Conservation (phyloP, 2,329 filamentous ascomycete genomes). For the Xylaria sp. region DNA sequence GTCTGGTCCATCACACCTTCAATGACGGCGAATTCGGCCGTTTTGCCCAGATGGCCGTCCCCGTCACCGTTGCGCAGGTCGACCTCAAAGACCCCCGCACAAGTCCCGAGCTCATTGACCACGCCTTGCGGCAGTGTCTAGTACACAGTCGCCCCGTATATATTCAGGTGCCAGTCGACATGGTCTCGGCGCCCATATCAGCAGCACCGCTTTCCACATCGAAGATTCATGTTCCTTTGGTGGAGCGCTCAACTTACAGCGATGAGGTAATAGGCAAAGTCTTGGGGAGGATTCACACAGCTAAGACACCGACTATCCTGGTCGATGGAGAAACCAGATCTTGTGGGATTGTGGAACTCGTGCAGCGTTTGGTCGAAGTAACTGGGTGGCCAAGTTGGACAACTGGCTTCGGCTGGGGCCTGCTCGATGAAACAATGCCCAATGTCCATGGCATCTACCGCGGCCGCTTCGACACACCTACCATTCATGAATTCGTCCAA, state of each 20-base stretch:
- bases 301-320: conserved; percentile 56
- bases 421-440: conserved; percentile 53
- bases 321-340: conserved; percentile 57
- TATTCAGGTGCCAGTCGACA: conserved; percentile 60
- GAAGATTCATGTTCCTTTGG: conserved; percentile 31
- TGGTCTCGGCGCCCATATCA: conserved; percentile 49
- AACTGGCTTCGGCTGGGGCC: conserved; percentile 55
- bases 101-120: conserved; percentile 57
- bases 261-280: conserved; percentile 43
- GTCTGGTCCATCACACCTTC: conserved; percentile 59
- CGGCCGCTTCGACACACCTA: conserved; percentile 47
- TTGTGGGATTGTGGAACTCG: conserved; percentile 48
- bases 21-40: conserved; percentile 59
- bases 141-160: conserved; percentile 61
- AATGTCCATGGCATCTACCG: conserved; percentile 58
- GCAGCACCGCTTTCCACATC: conserved; percentile 41
- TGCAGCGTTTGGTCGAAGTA: conserved; percentile 49
- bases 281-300: conserved; percentile 49
- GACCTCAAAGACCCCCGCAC: conserved; percentile 51
- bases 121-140: conserved; percentile 55
- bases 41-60: conserved; percentile 55
- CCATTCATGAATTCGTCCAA: conserved; percentile 46
- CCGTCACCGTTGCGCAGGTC: conserved; percentile 57
- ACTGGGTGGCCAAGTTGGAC: conserved; percentile 56
- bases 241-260: conserved; percentile 25